Evolutionary conservation across 306 rosid genomes (phyloP).

Genomic region (Spatholobus suberectus): DNA sequence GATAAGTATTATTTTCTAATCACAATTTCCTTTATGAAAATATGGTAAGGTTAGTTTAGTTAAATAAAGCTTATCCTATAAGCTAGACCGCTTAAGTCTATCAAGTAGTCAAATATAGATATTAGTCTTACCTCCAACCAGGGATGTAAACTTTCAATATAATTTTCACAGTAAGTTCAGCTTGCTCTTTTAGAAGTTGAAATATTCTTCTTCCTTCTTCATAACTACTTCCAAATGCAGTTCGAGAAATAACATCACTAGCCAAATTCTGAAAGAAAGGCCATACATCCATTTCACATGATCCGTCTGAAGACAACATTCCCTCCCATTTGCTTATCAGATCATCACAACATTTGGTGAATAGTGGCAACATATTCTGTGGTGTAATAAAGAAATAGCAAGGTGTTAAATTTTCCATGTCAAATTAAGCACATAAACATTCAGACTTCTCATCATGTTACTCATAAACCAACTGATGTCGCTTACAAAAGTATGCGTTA

Average conservation of each 20-base stretch:
- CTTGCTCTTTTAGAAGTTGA: constrained; percentile 47
- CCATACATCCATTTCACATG: constrained; percentile 50
- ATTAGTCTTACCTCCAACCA: constrained; percentile 53
- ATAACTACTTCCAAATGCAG: constrained; percentile 57
- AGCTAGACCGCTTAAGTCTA: background rate
- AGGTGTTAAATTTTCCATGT: background rate
- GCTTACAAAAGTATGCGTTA: background rate
- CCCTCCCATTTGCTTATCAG: constrained; percentile 48
- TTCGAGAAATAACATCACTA: constrained; percentile 47
- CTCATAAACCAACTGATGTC: background rate
- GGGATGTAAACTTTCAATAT: constrained; percentile 37
- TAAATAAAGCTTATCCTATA: background rate
- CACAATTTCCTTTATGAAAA: background rate
- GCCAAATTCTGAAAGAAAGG: constrained; percentile 44
- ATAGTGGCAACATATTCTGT: constrained; percentile 41
- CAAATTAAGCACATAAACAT: background rate
- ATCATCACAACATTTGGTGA: constrained; percentile 37
- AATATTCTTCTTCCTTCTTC: constrained; percentile 59
- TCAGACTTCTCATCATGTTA: background rate
- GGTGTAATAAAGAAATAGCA: background rate
- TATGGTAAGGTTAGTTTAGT: background rate
- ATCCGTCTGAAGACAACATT: constrained; percentile 31
- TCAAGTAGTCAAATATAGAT: background rate
- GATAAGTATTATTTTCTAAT: background rate
- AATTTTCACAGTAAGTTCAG: background rate